phyloP scores from a whole-genome alignment of 2,329 filamentous ascomycete species.

The Sporothrix protearum region DNA sequence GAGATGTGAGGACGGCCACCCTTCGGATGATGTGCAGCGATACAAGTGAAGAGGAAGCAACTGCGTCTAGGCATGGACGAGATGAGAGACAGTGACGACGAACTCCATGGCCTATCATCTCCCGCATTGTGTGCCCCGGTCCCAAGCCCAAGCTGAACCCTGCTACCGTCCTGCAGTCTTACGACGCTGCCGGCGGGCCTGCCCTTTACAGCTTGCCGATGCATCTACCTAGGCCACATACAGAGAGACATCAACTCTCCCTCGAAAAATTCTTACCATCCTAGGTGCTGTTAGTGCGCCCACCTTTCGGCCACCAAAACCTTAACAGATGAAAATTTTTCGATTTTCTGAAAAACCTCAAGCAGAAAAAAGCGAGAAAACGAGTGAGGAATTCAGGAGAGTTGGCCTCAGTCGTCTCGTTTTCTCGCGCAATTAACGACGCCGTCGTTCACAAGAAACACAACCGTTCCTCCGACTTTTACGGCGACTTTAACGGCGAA shows the following conservation, averaged over 20 bases:
- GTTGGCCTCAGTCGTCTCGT: no score
- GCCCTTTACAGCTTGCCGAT: neutral
- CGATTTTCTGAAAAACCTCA: no score
- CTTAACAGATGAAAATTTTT: no score
- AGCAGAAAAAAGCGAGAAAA: no score
- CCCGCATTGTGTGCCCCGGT: neutral
- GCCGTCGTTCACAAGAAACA: no score
- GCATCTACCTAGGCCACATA: conserved; percentile 13
- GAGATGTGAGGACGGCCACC: neutral
- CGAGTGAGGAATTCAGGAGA: no score
- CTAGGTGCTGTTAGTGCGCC: no score
- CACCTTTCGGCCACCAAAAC: no score
- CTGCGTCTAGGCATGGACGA: neutral
- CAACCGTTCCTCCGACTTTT: no score
- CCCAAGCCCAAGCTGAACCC: neutral
- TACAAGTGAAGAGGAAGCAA: neutral
- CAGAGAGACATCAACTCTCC: neutral
- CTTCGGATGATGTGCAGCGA: neutral
- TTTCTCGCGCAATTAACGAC: no score
- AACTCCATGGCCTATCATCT: neutral
- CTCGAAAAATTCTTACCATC: no score
- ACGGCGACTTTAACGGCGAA: no score
- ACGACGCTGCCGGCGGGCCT: conserved; percentile 3
- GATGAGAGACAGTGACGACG: neutral
- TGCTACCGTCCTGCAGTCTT: neutral